Percentiles rank a stretch among this genome's conserved stretches.
Evolutionary conservation across 1,139 yeast genomes (phyloP).

Genomic region (Scheffersomyces segobiensis): DNA sequence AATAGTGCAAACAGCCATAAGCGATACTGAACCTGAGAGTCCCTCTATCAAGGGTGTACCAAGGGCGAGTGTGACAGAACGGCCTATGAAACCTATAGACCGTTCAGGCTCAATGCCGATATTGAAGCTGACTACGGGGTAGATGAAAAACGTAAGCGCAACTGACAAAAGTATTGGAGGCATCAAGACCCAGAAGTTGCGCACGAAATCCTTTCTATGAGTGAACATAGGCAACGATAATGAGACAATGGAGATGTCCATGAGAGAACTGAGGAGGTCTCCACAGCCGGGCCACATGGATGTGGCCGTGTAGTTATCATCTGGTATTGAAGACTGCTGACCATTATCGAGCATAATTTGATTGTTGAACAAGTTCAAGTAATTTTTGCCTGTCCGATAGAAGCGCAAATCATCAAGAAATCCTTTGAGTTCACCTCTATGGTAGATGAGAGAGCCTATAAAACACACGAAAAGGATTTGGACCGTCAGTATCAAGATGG

Average conservation of each 20-base stretch:
- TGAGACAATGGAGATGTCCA: slow-evolving; percentile 78
- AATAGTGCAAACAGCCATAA: slow-evolving; percentile 80
- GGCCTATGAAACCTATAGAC: slow-evolving; percentile 74
- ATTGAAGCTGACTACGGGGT: slow-evolving; percentile 66
- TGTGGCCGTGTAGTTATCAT: slow-evolving; percentile 30
- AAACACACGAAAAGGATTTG: slow-evolving; percentile 61
- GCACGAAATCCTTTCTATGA: slow-evolving; percentile 62
- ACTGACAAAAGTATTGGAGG: slow-evolving; percentile 63
- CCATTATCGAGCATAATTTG: slow-evolving; percentile 32
- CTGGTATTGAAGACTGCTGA: slow-evolving; percentile 12
- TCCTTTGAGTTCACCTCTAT: slow-evolving; percentile 41
- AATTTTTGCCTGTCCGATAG: slow-evolving; percentile 71
- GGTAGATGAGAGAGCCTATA: slow-evolving; percentile 57
- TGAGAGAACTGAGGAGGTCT: slow-evolving; percentile 64
- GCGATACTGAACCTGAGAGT: slow-evolving; percentile 65
- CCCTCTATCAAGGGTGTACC: slow-evolving; percentile 72
- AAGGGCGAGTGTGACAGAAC: slow-evolving; percentile 79
- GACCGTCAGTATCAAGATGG: slow-evolving; percentile 67
- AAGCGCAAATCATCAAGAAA: slow-evolving; percentile 51
- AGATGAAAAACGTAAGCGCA: slow-evolving; percentile 60
- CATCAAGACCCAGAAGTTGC: slow-evolving; percentile 57
- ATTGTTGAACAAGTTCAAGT: slow-evolving; percentile 55
- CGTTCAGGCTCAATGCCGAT: slow-evolving; percentile 62
- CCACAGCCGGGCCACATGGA: slow-evolving; percentile 79
- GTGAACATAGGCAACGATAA: slow-evolving; percentile 77